phyloP scores from a whole-genome alignment of 768 basidiomycete species.

The Hemileccinum rubropunctum region DNA sequence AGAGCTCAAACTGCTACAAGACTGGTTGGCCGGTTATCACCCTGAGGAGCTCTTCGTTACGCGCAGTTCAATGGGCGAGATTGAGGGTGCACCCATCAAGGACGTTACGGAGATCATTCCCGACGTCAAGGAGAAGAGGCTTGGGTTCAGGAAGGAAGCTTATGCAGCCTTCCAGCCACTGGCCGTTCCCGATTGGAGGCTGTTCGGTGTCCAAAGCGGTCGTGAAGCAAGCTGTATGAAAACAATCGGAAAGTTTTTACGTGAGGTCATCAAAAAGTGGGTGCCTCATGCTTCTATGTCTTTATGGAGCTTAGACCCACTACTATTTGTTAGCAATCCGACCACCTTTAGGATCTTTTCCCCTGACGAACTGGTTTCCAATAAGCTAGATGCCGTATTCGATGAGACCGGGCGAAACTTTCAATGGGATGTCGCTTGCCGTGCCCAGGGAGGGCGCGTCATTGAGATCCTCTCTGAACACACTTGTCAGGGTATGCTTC shows the following conservation, averaged over 20 bases:
- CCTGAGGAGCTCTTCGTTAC: slow-evolving; percentile 64
- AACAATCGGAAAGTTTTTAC: slow-evolving; percentile 54
- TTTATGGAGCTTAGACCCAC: not conserved
- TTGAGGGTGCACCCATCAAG: slow-evolving; percentile 48
- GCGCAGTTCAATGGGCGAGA: not conserved
- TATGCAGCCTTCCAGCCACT: slow-evolving; percentile 64
- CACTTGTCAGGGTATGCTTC: slow-evolving; percentile 86
- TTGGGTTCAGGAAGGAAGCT: slow-evolving; percentile 69
- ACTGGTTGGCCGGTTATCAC: slow-evolving; percentile 74
- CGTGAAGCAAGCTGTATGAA: slow-evolving; percentile 77
- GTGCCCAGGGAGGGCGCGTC: slow-evolving; percentile 75
- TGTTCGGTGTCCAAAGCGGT: slow-evolving; percentile 50
- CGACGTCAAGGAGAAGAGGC: slow-evolving; percentile 48
- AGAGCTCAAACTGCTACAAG: slow-evolving; percentile 60
- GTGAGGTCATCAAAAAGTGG: slow-evolving; percentile 54
- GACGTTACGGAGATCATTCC: slow-evolving; percentile 65
- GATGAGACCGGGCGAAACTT: slow-evolving; percentile 69
- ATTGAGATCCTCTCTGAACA: slow-evolving; percentile 89
- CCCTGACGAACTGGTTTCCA: slow-evolving; percentile 84
- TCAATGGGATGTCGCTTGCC: slow-evolving; percentile 76
- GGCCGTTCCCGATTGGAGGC: slow-evolving; percentile 62
- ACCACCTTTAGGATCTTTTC: slow-evolving; percentile 84
- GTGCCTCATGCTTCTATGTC: slow-evolving; percentile 14
- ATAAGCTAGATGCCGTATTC: slow-evolving; percentile 83
- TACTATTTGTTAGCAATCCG: slow-evolving; percentile 54